phyloP scores from a whole-genome alignment of 805 yeast species.

The Wickerhamomyces bisporus region DNA sequence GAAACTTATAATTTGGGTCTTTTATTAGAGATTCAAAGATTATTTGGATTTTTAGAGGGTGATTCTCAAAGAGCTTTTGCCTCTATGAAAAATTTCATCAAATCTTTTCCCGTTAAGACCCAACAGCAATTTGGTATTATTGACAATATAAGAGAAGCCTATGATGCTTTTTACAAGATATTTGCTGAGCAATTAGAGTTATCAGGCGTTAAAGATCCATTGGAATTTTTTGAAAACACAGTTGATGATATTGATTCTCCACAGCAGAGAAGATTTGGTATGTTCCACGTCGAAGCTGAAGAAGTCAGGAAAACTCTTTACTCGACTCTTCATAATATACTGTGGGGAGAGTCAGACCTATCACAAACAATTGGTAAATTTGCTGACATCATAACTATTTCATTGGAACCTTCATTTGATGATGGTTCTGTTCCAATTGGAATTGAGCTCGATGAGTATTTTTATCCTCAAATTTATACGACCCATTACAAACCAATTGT shows the following conservation, averaged over 20 bases:
- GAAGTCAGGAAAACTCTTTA: conserved; percentile 26
- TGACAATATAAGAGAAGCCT: conserved; percentile 17
- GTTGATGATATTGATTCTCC: conserved; percentile 2
- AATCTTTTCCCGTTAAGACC: conserved; percentile 24
- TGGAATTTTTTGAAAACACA: conserved; percentile 5
- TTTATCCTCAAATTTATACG: conserved; percentile 38
- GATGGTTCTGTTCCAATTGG: conserved; percentile 15
- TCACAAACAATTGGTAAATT: conserved; percentile 19
- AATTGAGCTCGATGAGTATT: conserved; percentile 24
- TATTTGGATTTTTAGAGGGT: conserved; percentile 32
- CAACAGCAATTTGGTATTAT: conserved; percentile 8
- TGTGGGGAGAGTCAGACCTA: conserved; percentile 28
- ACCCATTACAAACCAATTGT: conserved; percentile 18
- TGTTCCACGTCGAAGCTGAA: conserved; percentile 31
- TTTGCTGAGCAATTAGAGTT: conserved; percentile 8
- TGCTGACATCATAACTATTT: conserved; percentile 31
- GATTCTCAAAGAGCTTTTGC: conserved; percentile 34
- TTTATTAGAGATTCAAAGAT: conserved; percentile 33
- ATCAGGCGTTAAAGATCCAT: conserved; percentile 3
- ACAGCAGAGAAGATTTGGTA: conserved; percentile 15
- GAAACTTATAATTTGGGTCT: conserved; percentile 23
- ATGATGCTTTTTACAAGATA: conserved; percentile 12
- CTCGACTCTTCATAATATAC: conserved; percentile 26
- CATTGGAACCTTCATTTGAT: conserved; percentile 19
- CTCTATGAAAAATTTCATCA: conserved; percentile 29